Evolutionary conservation across 805 yeast species (phyloP), one percentile per base, ranked within the genome.

Genomic region (Cyberlindnera bimundalis): DNA sequence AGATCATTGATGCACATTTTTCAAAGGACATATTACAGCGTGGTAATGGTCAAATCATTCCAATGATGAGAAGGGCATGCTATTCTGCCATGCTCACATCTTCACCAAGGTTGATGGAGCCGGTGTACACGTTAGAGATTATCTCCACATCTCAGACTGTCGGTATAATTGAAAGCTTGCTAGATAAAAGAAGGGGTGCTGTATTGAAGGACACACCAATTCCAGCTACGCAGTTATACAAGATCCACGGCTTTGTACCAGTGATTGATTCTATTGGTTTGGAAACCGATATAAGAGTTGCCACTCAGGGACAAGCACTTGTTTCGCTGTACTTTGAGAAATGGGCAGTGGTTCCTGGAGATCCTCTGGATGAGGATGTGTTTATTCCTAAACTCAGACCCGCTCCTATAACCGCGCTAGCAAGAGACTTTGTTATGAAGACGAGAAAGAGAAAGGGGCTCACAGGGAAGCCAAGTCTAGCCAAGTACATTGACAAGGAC

Each of bases 211-310:
- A 71, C 26, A 46, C 45, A 0, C 79, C 87, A 2, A 75, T 91
- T 17, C 79, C 79, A 0, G 96, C 87, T 0, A 81, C 98, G 0
- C 84, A 77, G 11, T 61, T 91, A 9, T 77, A 70, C 52, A 71
- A 67, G 43, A 65, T 88, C 0, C 64, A 64, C 29, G 96, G 90
- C 0, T 62, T 60, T 23, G 65, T 93, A 0, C 99, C 99, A 0
- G 93, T 86, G 1, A 84, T 93, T 34, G 99, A 93, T 48, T 83
- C 96, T 2, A 67, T 83, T 39, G 99, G 98, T 0, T 70, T 93
- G 34, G 96, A 87, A 55, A 79, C 95, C 0, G 99, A 93, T 59
- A 64, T 93, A 24, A 64, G 96, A 47, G 61, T 87, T 11, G 74
- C 80, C 11, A 79, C 96, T 0, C 80, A 78, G 47, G 96, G 96